Evolutionary conservation across 140 eudicot genomes (phyloP), one percentile per base, ranked within the genome.

Genomic region (Anethum foeniculum): DNA sequence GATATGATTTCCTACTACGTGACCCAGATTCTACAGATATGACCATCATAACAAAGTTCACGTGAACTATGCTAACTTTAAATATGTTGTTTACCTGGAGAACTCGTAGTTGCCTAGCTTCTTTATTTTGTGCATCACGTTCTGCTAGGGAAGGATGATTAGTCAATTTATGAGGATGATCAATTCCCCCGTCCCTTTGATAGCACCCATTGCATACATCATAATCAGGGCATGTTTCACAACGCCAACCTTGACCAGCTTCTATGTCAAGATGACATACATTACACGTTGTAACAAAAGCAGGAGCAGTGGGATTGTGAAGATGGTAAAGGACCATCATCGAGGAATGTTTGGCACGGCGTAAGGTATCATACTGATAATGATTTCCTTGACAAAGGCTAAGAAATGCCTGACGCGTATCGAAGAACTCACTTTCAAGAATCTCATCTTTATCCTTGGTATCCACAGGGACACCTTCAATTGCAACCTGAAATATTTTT

Each of bases 241-340:
- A 94, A 3, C 97, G 97, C 98, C 98, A 94, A 68, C 97, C 98
- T 85, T 94, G 97, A 47, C 98, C 98, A 11, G 96, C 80, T 86
- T 94, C 98, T 43, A 94, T 92, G 83, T 94, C 98, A 39, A 89
- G 92, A 80, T 87, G 87, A 73, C 97, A 92, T 28, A 74, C 46
- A 83, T 83, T 85, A 88, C 98, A 94, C 44, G 92, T 86, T 7
- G 88, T 88, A 83, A 94, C 95, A 85, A 90, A 90, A 54, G 98
- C 97, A 30, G 96, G 97, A 64, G 98, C 94, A 16, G 98, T 89
- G n/a, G 98, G 97, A 83, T 94, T 94, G 81, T 94, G 97, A 75
- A 92, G 97, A 88, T 92, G 98, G 79, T 94, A 90, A 79, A 94
- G 91, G 80, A 92, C 93, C 98, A 94, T 94, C 95, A 92, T 94